A percentile compares a stretch with the other conserved stretches of the same genome.
phyloP scores from a whole-genome alignment of 768 basidiomycete species.

The Multifurca ochricompacta region DNA sequence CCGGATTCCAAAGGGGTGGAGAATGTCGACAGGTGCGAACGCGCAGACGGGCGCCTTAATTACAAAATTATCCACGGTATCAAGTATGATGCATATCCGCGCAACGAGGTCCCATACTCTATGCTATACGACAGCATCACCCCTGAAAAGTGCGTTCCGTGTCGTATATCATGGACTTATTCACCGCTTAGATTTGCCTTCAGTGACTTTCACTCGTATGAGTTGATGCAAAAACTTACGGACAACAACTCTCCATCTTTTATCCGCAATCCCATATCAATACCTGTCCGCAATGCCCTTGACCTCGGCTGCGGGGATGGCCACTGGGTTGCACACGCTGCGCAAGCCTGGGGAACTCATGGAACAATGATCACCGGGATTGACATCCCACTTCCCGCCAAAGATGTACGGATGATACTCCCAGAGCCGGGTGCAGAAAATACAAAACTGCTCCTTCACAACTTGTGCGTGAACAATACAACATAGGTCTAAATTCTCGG shows the following conservation, averaged over 20 bases:
- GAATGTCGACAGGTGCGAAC: background rate
- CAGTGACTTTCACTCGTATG: conserved; percentile 52
- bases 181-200: conserved; percentile 13
- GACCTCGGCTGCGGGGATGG: conserved; percentile 75
- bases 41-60: background rate
- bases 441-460: conserved; percentile 48
- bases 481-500: background rate
- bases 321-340: conserved; percentile 57
- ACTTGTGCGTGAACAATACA: conserved; percentile 47
- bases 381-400: conserved; percentile 43
- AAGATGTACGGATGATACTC: conserved; percentile 11
- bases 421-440: conserved; percentile 28
- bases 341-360: conserved; percentile 47
- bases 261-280: conserved; percentile 37
- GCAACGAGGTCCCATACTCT: conserved; percentile 5
- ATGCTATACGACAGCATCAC: conserved; percentile 9
- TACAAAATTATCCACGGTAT: conserved; percentile 1
- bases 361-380: conserved; percentile 52
- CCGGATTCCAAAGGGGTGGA: background rate
- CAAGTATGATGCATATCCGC: background rate
- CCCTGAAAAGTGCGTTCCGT: background rate
- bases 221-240: conserved; percentile 48
- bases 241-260: conserved; percentile 53
- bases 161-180: background rate
- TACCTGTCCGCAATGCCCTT: conserved; percentile 48